phyloP scores from a whole-genome alignment of 805 yeast genomes.

The Kuraishia hungarica region DNA sequence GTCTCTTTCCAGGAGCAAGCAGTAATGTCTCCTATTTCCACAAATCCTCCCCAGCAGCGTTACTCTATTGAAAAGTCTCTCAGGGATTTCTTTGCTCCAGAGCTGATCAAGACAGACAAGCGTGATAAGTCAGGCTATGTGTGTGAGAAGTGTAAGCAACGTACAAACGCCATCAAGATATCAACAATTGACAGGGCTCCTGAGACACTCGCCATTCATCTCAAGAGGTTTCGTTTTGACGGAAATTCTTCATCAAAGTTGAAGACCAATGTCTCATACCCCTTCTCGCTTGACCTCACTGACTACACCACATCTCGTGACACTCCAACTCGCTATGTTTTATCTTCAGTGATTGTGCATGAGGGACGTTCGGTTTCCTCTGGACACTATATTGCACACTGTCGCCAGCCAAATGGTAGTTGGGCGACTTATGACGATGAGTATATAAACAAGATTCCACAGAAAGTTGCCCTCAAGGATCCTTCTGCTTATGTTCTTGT shows the following conservation, averaged over 20 bases:
- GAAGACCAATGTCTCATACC: conserved; percentile 78
- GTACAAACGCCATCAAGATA: conserved; percentile 71
- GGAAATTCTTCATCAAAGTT: conserved; percentile 73
- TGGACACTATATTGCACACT: conserved; percentile 89
- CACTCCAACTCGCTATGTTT: conserved; percentile 53
- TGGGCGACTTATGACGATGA: conserved; percentile 98
- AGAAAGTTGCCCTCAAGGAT: conserved; percentile 67
- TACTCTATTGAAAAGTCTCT: conserved; percentile 72
- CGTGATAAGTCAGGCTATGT: conserved; percentile 69
- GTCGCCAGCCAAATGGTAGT: conserved; percentile 83
- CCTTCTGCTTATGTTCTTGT: conserved; percentile 87
- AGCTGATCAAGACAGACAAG: conserved; percentile 60
- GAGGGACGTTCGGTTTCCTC: conserved; percentile 89
- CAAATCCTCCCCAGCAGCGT: conserved; percentile 12
- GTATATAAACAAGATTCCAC: conserved; percentile 63
- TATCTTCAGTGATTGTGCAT: conserved; percentile 82
- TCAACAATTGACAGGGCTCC: conserved; percentile 76
- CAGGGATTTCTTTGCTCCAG: conserved; percentile 76
- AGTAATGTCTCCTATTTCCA: background rate
- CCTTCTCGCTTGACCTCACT: conserved; percentile 66
- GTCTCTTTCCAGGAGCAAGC: conserved; percentile 1
- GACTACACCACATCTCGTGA: conserved; percentile 41
- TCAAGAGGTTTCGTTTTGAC: conserved; percentile 86
- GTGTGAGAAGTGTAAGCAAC: conserved; percentile 78
- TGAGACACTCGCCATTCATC: conserved; percentile 77